phyloP scores from a whole-genome alignment of 495 filamentous ascomycete genomes.

The Aspergillus nidulans region DNA sequence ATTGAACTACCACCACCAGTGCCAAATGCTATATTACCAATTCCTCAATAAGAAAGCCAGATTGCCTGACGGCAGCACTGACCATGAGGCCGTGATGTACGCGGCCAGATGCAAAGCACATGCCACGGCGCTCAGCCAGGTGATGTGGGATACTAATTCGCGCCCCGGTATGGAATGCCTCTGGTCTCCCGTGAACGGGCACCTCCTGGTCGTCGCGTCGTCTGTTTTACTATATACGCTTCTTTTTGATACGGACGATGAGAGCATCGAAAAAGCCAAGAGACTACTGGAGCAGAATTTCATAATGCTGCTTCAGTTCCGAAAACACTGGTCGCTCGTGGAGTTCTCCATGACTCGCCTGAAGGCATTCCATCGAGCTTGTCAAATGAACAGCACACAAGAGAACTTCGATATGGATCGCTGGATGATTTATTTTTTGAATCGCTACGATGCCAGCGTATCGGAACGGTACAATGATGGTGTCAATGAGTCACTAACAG shows the following conservation, averaged over 20 bases:
- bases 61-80: background rate
- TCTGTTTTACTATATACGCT: background rate
- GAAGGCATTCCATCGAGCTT: slow-evolving; percentile 7
- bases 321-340: slow-evolving; percentile 7
- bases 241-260: slow-evolving; percentile 1
- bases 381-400: slow-evolving; percentile 7
- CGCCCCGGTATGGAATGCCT: slow-evolving; percentile 1
- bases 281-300: slow-evolving; percentile 7
- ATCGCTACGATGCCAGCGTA: slow-evolving; percentile 4
- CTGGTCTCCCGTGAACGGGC: slow-evolving; percentile 8
- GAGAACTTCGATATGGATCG: slow-evolving; percentile 6
- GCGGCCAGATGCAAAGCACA: slow-evolving; percentile 5
- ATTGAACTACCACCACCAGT: slow-evolving; percentile 6
- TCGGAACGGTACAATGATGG: background rate
- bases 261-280: background rate
- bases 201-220: slow-evolving; percentile 4
- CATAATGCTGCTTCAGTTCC: slow-evolving; percentile 8
- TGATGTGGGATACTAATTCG: slow-evolving; percentile 10
- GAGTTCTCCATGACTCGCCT: slow-evolving; percentile 9
- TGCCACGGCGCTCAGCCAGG: slow-evolving; percentile 1
- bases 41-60: background rate
- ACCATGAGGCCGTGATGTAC: slow-evolving; percentile 2
- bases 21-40: slow-evolving; percentile 4
- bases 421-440: slow-evolving; percentile 7
- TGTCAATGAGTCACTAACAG: background rate